These are phyloP conservation scores for Porogramme epimiltina DNA, from an alignment of 1,284 basidiomycete species.

Conservation along the genomic window DNA sequence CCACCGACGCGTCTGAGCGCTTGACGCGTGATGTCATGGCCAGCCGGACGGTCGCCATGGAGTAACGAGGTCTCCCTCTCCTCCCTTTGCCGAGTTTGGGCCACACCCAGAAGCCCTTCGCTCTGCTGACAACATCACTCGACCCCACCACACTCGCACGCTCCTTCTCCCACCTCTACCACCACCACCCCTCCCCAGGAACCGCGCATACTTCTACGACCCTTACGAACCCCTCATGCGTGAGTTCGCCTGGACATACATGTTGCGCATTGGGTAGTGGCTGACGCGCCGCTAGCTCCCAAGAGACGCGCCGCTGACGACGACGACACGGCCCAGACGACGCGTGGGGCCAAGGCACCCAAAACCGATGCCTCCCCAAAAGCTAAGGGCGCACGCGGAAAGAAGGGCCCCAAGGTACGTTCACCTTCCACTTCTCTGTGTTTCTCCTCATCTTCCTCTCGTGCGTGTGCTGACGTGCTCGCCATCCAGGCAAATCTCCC, in stretches of 20 bases:
- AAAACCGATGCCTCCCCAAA: constrained; percentile 41
- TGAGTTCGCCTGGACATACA: constrained; percentile 20
- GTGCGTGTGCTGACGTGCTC: constrained; percentile 25
- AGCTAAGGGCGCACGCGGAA: constrained; percentile 28
- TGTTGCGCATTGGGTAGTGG: background rate
- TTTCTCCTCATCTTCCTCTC: background rate
- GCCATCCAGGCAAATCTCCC: constrained; percentile 47
- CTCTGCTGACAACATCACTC: too few relatives aligned
- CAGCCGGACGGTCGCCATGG: constrained; percentile 17
- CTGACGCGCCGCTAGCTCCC: constrained; percentile 30
- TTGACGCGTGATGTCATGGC: constrained; percentile 19
- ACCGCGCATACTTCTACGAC: constrained; percentile 1
- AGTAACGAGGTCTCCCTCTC: constrained; percentile 2
- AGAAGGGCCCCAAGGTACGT: constrained; percentile 43
- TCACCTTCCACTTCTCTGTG: background rate
- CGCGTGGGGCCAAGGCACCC: constrained; percentile 49
- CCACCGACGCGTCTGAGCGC: constrained; percentile 27
- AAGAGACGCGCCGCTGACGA: constrained; percentile 51
- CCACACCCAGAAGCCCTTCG: constrained; percentile 1
- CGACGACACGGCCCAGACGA: constrained; percentile 38
- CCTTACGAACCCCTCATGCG: constrained; percentile 31
- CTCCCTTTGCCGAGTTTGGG: constrained; percentile 1
- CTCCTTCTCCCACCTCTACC: constrained; percentile 9
- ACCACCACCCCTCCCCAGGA: constrained; percentile 3
- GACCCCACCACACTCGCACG: constrained; percentile 8